Conservation (phyloP, 495 filamentous ascomycete species). For the Lichenothelia convexa region DNA sequence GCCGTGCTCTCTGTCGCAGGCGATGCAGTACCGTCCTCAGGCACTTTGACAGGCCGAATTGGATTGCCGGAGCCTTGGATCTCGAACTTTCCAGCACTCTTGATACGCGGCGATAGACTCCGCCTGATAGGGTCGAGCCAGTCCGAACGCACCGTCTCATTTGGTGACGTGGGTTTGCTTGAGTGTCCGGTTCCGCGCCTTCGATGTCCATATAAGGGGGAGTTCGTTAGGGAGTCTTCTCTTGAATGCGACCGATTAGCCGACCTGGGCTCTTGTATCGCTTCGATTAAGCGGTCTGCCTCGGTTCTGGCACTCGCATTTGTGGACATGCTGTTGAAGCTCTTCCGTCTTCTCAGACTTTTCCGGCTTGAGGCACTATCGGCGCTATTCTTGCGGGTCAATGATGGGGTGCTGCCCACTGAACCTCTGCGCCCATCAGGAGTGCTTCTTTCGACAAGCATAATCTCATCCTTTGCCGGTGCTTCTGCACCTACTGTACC, state of each 20-base stretch:
- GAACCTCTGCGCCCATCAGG: conserved; percentile 6
- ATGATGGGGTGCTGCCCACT: conserved; percentile 6
- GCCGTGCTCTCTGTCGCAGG: conserved; percentile 1
- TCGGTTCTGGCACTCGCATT: conserved; percentile 40
- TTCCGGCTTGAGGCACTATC: conserved; percentile 24
- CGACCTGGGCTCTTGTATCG: conserved; percentile 42
- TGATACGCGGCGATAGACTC: too few relatives aligned
- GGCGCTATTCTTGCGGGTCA: conserved; percentile 19
- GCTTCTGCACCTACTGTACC: conserved; percentile 11
- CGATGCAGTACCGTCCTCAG: conserved; percentile 15
- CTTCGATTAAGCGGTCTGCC: conserved; percentile 56
- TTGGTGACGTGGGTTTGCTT: too few relatives aligned
- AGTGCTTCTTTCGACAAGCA: conserved; percentile 32
- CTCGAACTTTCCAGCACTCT: too few relatives aligned
- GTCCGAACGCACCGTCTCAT: too few relatives aligned
- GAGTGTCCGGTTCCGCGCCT: too few relatives aligned
- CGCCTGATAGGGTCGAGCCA: too few relatives aligned
- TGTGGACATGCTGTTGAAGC: conserved; percentile 22
- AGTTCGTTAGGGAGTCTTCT: too few relatives aligned
- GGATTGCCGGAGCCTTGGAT: too few relatives aligned
- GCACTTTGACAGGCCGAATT: conserved; percentile 26
- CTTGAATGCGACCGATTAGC: too few relatives aligned
- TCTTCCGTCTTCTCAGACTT: conserved; percentile 19
- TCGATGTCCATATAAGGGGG: too few relatives aligned
- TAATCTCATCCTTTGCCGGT: conserved; percentile 32